These are phyloP conservation scores for Sphaerobolus stellatus DNA, from an alignment of 1,284 basidiomycete species.

Conservation along the genomic window DNA sequence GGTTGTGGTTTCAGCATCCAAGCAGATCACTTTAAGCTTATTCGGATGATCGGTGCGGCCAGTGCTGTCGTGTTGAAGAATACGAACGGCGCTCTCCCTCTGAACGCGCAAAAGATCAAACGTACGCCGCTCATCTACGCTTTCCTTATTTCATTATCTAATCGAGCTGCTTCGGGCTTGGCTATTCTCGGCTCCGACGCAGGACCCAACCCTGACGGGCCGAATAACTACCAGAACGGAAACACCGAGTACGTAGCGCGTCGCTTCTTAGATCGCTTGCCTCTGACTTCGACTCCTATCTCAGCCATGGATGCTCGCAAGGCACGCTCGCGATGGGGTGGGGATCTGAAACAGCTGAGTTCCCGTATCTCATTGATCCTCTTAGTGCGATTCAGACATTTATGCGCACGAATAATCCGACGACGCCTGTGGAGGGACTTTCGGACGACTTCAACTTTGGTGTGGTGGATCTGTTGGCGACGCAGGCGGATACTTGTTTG, in stretches of 20 bases:
- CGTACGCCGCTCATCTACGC: constrained; percentile 4
- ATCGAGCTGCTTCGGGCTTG: not conserved
- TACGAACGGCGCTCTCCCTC: constrained; percentile 51
- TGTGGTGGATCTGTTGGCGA: constrained; percentile 50
- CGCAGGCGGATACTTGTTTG: constrained; percentile 58
- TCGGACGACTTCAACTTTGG: constrained; percentile 66
- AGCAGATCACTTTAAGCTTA: constrained; percentile 40
- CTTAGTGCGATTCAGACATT: constrained; percentile 66
- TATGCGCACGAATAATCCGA: constrained; percentile 58
- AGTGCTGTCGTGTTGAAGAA: constrained; percentile 79
- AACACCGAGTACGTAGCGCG: constrained; percentile 61
- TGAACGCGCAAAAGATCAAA: constrained; percentile 40
- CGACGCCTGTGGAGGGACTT: constrained; percentile 52
- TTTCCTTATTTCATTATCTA: not conserved
- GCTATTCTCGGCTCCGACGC: constrained; percentile 58
- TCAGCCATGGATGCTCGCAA: constrained; percentile 52
- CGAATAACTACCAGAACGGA: too few relatives aligned
- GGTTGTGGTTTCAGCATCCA: constrained; percentile 14
- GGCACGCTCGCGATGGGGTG: constrained; percentile 82
- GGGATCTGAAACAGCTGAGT: constrained; percentile 62
- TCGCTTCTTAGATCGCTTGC: too few relatives aligned
- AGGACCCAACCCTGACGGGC: constrained; percentile 64
- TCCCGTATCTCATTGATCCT: constrained; percentile 54
- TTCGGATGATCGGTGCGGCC: constrained; percentile 66
- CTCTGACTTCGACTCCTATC: too few relatives aligned